phyloP scores from a whole-genome alignment of 2,329 filamentous ascomycete species.

The Epichloe typhina region DNA sequence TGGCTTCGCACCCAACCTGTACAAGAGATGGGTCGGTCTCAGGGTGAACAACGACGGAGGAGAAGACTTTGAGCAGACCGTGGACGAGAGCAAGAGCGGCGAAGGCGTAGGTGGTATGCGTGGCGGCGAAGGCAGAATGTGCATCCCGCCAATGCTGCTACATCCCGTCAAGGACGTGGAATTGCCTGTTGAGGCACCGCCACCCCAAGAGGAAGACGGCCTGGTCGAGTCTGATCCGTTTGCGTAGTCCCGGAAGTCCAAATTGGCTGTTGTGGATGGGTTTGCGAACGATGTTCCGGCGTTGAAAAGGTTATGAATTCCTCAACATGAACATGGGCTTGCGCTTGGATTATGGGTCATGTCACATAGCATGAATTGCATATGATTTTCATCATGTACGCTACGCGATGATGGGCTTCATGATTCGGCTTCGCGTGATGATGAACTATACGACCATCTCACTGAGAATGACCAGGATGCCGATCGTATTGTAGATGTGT shows the following conservation, averaged over 20 bases:
- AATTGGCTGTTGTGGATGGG: neutral
- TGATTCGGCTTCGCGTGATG: too few relatives aligned
- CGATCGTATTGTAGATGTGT: too few relatives aligned
- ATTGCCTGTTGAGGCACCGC: conserved; percentile 45
- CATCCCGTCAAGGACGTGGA: conserved; percentile 77
- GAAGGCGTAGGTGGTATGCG: conserved; percentile 38
- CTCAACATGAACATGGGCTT: too few relatives aligned
- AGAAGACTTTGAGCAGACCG: conserved; percentile 57
- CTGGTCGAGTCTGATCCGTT: conserved; percentile 31
- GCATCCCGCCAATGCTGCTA: conserved; percentile 74
- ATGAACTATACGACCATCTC: too few relatives aligned
- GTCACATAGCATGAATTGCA: too few relatives aligned
- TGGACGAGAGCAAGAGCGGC: conserved; percentile 37
- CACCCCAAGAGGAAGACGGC: conserved; percentile 30
- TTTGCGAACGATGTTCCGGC: neutral
- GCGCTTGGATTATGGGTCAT: too few relatives aligned
- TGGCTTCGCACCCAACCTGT: conserved; percentile 68
- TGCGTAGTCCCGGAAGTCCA: conserved; percentile 12
- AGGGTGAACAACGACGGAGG: conserved; percentile 67
- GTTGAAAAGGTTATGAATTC: neutral
- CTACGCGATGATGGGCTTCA: too few relatives aligned
- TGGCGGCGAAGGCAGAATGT: conserved; percentile 74
- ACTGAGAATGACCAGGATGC: too few relatives aligned
- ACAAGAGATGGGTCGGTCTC: conserved; percentile 75
- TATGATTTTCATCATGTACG: too few relatives aligned